Evolutionary conservation across 2,329 filamentous ascomycete species (phyloP), one percentile per base, ranked within the genome.

Genomic region (Penicillium oxalicum): DNA sequence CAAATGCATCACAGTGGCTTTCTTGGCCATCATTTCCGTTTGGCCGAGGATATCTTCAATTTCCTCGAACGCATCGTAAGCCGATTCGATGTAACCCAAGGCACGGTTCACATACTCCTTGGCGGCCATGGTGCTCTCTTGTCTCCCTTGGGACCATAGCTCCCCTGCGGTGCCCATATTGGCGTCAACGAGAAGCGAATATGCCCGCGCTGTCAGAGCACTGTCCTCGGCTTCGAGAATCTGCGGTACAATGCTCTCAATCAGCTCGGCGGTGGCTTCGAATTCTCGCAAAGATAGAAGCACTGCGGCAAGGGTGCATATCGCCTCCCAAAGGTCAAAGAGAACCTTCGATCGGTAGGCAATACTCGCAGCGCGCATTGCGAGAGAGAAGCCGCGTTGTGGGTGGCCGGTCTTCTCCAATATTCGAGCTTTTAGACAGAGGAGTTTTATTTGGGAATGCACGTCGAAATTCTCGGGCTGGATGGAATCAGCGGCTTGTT

Each of bases 1-100:
- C 40, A 85, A 72, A 65, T 84, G 82, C 74, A 88, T 86, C 44
- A 94, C 78, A 44, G 83, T 83, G 3, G 87, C 85, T 69, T 88
- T 91, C 74, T 93, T 93, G 18, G 86, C 84, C 71, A 91, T 79
- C 74, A 87, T 83, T 67, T 90, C 86, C 61, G 87, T 84, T 69
- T 88, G 84, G 46, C 82, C 82, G n/a, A 74, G 70, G 11, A 83
- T 70, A 63, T 87, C 87, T 62, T 87, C 82, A 11, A 88, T 73
- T 40, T 74, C 77, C 37, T 82, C 79, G 64, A 81, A 94, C 53
- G 83, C 78, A 46, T 70, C 72, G 56, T 83, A 82, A 0, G 84
- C 80, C 52, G 74, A 78, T 47, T 86, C 81, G 41, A 87, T 75
- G 28, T 82, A 80, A 34, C 76, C 75, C 45, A 81, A 62, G 0